Evolutionary conservation across 192 early-diverging fungal species (phyloP), one percentile per base, ranked within the genome.

Genomic region (Chytriomyces sp.): DNA sequence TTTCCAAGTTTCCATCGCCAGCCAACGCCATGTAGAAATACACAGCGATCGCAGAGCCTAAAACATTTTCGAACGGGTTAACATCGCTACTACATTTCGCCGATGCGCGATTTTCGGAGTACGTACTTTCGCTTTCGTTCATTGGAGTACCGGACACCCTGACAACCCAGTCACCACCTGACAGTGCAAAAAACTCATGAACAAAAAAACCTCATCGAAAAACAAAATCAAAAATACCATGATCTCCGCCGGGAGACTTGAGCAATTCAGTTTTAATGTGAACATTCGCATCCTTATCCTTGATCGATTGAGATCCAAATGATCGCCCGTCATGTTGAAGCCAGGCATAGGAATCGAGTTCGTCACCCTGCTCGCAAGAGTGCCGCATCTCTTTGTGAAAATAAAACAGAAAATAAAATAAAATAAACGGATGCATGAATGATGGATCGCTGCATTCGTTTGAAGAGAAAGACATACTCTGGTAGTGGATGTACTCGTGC

Each of bases 331-430:
- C 93, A 73, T 95, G 93, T 72, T 94, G 91, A 64, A 88, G 82
- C 86, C 94, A 98, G 20, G 93, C 93, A 79, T 98, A 98, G 24
- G 90, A 89, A 46, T 82, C 77, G 48, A 98, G 80, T 16, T 87
- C 84, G 72, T 96, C 94, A 44, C 90, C 89, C 50, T 96, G 92
- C 67, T 98, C 95, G 79, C 96, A 98, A n/a, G 91, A 88, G 69
- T 98, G 95, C 3, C 96, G 90, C 35, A 96, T 92, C 16, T 90
- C 91, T 92, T 35, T 35, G 28, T 35, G 28, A 35, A 35, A 35
- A 35, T 35, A 35, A 2, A 16, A 16, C 7, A 63, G 46, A 11
- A 28, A 13, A 35, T 8, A 24, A 46, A 4, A 24, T 5, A 64
- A 45, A 28, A 64, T 1, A 43, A 1, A 3, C 3, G 68, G 44